Base-by-base conservation (phyloP, 768 basidiomycete genomes). In the Auricularia heimuer region DNA sequence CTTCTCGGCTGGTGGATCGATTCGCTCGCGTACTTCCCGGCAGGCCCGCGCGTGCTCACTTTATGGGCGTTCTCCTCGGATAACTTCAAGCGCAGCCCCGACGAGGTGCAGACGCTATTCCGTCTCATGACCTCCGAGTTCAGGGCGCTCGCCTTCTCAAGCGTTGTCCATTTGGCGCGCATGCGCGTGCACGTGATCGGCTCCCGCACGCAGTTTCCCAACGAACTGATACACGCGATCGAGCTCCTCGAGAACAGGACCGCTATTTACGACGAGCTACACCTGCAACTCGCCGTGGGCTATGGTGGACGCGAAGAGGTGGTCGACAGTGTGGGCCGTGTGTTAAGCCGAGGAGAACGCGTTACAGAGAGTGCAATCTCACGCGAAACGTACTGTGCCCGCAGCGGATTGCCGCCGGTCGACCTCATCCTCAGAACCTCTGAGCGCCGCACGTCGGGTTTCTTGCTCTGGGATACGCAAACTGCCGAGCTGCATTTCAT, bases 61-160 rank as follows among this genome's bases (percentile, higher is more conserved):
- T 29, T 60, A 12, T 60, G 56, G 56, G 56, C 56, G 24, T 60
- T 60, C 24, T 60, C 56, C 11, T 60, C 56, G 56, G 56, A 60
- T 29, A 60, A 60, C 56, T 35, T 60, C 29, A 60, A 60, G 56
- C 56, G 56, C 14, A 14, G 29, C 24, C 24, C 4, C 24, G 56
- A 60, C 24, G 56, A 60, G 29, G 29, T 60, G 21, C 14, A 24
- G 14, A 24, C 16, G 12, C 34, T 60, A 6, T 35, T 60, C 14
- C 4, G 7, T 34, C 56, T 60, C 29, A 29, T 60, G 29, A 34
- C 21, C 11, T 11, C 24, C 29, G 56, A 60, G 56, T 33, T 60
- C 56, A 18, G 1, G 29, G 34, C 12, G 29, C 56, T 60, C 24
- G 56, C 56, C 7, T 14, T 33, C 56, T 29, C 56, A 6, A 21